Percentiles rank a stretch among this genome's conserved stretches.
phyloP scores from a whole-genome alignment of 2,329 filamentous ascomycete species.

The Colletotrichum salicis region DNA sequence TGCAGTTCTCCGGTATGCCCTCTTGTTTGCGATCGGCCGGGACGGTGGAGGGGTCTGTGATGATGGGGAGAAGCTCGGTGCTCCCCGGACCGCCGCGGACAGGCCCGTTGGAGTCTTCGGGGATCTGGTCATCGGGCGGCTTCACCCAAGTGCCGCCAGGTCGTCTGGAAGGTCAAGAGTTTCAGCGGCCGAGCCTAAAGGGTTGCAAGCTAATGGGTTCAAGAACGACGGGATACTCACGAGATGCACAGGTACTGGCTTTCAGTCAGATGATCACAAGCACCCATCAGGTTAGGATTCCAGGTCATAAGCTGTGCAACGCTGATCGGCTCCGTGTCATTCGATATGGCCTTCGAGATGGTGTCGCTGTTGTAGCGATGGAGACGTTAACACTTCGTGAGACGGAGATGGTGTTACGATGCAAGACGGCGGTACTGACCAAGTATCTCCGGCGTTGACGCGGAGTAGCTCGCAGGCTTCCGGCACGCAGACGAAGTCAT shows the following conservation, averaged over 20 bases:
- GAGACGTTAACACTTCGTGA: too few relatives aligned
- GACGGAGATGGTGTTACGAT: too few relatives aligned
- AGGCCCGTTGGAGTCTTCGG: constrained; percentile 22
- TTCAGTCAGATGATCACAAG: not conserved
- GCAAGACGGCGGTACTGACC: not conserved
- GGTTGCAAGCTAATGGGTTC: too few relatives aligned
- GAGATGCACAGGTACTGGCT: constrained; percentile 24
- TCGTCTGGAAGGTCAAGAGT: not conserved
- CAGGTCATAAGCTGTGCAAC: not conserved
- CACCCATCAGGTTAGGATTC: too few relatives aligned
- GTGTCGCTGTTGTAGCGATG: not conserved
- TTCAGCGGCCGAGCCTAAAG: too few relatives aligned
- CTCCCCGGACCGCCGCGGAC: constrained; percentile 30
- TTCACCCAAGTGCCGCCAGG: constrained; percentile 12
- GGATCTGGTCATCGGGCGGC: constrained; percentile 18
- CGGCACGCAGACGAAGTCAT: constrained; percentile 3
- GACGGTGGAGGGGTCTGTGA: not conserved
- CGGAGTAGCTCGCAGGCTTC: constrained; percentile 7
- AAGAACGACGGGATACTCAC: not conserved
- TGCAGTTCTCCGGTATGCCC: constrained; percentile 21
- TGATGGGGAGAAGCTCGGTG: constrained; percentile 22
- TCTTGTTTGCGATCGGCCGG: constrained; percentile 16
- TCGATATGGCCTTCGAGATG: constrained; percentile 5
- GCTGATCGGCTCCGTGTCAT: constrained; percentile 6
- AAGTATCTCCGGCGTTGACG: constrained; percentile 7